Conservation (phyloP, 495 filamentous ascomycete species). For the Podospora comata region DNA sequence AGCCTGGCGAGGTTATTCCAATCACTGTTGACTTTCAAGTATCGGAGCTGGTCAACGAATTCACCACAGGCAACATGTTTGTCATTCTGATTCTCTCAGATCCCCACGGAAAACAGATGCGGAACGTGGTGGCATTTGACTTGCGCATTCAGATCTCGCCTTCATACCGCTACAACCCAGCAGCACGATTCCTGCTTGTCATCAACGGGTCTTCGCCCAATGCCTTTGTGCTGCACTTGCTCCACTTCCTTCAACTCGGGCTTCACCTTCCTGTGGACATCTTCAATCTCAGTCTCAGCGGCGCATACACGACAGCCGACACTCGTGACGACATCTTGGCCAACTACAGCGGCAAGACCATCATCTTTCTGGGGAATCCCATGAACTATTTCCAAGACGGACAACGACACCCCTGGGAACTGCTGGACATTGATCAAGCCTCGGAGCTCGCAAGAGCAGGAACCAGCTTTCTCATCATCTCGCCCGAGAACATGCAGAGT, state of each 20-base stretch:
- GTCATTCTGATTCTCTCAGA: slow-evolving; percentile 27
- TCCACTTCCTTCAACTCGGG: slow-evolving; percentile 19
- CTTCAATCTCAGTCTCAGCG: slow-evolving; percentile 31
- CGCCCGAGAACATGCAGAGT: slow-evolving; percentile 20
- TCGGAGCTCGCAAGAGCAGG: slow-evolving; percentile 17
- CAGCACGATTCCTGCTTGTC: slow-evolving; percentile 24
- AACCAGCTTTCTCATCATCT: slow-evolving; percentile 24
- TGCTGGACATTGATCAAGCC: slow-evolving; percentile 23
- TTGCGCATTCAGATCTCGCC: slow-evolving; percentile 29
- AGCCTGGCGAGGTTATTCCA: slow-evolving; percentile 20
- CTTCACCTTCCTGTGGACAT: slow-evolving; percentile 23
- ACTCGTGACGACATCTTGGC: slow-evolving; percentile 17
- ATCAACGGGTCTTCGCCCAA: slow-evolving; percentile 27
- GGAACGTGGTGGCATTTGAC: slow-evolving; percentile 19
- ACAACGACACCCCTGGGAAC: slow-evolving; percentile 22
- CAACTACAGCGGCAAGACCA: slow-evolving; percentile 25
- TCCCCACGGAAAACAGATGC: slow-evolving; percentile 14
- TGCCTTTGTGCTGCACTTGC: slow-evolving; percentile 23
- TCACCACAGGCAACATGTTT: slow-evolving; percentile 21
- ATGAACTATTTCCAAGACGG: slow-evolving; percentile 30
- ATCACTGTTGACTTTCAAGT: slow-evolving; percentile 27
- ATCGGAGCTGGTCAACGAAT: slow-evolving; percentile 15
- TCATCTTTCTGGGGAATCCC: slow-evolving; percentile 30
- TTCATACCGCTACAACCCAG: slow-evolving; percentile 26
- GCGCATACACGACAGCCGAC: slow-evolving; percentile 15